These are phyloP conservation scores for Panaeolus cyanescens DNA, from an alignment of 768 basidiomycete species.

Conservation along the genomic window DNA sequence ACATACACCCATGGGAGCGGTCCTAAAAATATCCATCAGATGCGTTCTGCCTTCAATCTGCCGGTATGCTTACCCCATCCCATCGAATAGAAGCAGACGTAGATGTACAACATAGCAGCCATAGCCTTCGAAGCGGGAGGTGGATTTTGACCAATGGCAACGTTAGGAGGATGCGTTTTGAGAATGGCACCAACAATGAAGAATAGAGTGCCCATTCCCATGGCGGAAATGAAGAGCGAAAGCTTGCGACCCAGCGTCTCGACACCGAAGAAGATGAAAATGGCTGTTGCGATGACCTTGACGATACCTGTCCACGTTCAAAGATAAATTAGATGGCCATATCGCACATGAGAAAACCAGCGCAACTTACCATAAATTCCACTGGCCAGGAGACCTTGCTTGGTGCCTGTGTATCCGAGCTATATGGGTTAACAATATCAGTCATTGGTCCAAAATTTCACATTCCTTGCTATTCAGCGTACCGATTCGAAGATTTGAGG, in stretches of 20 bases:
- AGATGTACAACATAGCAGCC: slow-evolving; percentile 87
- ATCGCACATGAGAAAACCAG: background rate
- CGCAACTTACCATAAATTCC: slow-evolving; percentile 57
- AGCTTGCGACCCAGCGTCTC: slow-evolving; percentile 72
- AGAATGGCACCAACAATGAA: slow-evolving; percentile 87
- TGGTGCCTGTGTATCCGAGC: slow-evolving; percentile 66
- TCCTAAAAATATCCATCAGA: slow-evolving; percentile 22
- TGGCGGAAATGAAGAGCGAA: slow-evolving; percentile 70
- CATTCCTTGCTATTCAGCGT: slow-evolving; percentile 17
- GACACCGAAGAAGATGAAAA: slow-evolving; percentile 70
- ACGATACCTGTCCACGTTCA: background rate
- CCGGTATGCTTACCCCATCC: slow-evolving; percentile 62
- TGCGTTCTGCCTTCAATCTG: background rate
- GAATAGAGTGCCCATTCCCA: slow-evolving; percentile 80
- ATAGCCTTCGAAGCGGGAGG: slow-evolving; percentile 66
- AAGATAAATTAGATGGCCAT: background rate
- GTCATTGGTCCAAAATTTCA: too few relatives aligned
- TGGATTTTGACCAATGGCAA: slow-evolving; percentile 20
- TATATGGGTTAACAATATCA: slow-evolving; percentile 17
- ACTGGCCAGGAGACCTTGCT: slow-evolving; percentile 69
- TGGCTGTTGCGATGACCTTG: slow-evolving; percentile 54
- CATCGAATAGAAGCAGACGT: slow-evolving; percentile 87
- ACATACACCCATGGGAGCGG: slow-evolving; percentile 62
- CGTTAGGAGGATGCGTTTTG: slow-evolving; percentile 67
- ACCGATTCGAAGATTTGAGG: slow-evolving; percentile 74